These are phyloP conservation scores for Trichophyton rubrum DNA, from an alignment of 2,329 filamentous ascomycete genomes.

Conservation along the genomic window DNA sequence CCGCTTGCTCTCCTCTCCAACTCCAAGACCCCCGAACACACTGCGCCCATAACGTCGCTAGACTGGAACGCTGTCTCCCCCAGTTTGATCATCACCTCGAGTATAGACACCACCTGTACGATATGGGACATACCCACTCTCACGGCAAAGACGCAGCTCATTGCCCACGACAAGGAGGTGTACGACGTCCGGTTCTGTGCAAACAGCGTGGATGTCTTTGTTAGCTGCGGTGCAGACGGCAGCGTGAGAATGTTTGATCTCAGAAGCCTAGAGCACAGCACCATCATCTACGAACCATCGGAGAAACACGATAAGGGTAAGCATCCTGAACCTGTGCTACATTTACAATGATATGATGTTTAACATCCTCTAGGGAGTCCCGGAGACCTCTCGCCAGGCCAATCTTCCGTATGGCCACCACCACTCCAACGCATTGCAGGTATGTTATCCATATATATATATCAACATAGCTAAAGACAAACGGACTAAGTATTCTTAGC, in stretches of 20 bases:
- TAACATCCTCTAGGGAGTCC: constrained; percentile 28
- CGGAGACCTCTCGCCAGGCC: constrained; percentile 53
- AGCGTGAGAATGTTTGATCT: constrained; percentile 98
- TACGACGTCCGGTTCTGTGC: constrained; percentile 98
- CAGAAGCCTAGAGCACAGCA: constrained; percentile 90
- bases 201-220: constrained; percentile 96
- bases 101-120: constrained; percentile 96
- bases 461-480: background rate
- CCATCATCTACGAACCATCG: constrained; percentile 96
- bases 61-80: constrained; percentile 98
- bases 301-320: constrained; percentile 63
- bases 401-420: constrained; percentile 44
- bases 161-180: constrained; percentile 97
- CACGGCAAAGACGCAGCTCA: constrained; percentile 94
- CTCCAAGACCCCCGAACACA: constrained; percentile 96
- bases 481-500: constrained; percentile 35
- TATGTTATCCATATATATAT: constrained; percentile 17
- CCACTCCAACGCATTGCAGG: constrained; percentile 33
- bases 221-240: constrained; percentile 92
- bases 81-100: constrained; percentile 94
- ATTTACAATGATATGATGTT: background rate
- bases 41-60: constrained; percentile 84
- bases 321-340: constrained; percentile 7
- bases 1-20: constrained; percentile 89
- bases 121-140: constrained; percentile 99